Base-by-base conservation (phyloP, 768 basidiomycete species). In the Paxillus rubicundulus region DNA sequence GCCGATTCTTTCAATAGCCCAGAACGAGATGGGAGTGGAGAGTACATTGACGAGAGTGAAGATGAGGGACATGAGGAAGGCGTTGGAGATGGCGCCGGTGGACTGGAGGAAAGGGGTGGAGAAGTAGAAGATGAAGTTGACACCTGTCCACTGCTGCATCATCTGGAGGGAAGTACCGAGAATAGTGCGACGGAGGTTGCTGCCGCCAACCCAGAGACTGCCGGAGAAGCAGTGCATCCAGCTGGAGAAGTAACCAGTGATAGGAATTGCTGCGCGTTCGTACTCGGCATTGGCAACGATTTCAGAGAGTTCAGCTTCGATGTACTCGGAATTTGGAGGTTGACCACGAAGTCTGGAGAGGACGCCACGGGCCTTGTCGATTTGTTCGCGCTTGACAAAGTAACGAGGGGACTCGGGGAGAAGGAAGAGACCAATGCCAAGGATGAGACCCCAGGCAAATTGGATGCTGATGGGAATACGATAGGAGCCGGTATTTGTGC, bases 351-450 rank as follows among this genome's bases (percentile, higher is more conserved):
- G 85, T 20, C 77, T 69, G 48, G 94, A 75, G n/a, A 87, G 64
- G 6, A 66, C 59, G 43, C 75, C 75, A 38, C 61, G 61, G 21
- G 90, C 92, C 12, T 75, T 73, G 6, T 75, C 84, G 54, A 85
- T 75, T 40, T 74, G 71, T 38, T 82, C 85, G 32, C 79, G 78
- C 75, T 86, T 86, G 70, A 93, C 76, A 38, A 86, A 77, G 77
- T 79, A 94, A 63, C 89, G 87, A 21, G 89, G 90, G 32, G 86
- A 86, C 72, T 86, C 89, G 34, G 90, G 89, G 36, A 92, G 83
- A 61, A 83, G 66, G 60, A 80, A 57, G 77, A 94, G 87, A 53
- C 92, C 92, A 47, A 57, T 60, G 32, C 77, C 78, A 49, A 95
- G 84, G 58, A 93, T 70, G 55, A 75, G 65, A 27, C 85, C 89